Evolutionary conservation across 2,329 filamentous ascomycete species (phyloP), one percentile per base, ranked within the genome.

Genomic region (Leptographium galeiforme): DNA sequence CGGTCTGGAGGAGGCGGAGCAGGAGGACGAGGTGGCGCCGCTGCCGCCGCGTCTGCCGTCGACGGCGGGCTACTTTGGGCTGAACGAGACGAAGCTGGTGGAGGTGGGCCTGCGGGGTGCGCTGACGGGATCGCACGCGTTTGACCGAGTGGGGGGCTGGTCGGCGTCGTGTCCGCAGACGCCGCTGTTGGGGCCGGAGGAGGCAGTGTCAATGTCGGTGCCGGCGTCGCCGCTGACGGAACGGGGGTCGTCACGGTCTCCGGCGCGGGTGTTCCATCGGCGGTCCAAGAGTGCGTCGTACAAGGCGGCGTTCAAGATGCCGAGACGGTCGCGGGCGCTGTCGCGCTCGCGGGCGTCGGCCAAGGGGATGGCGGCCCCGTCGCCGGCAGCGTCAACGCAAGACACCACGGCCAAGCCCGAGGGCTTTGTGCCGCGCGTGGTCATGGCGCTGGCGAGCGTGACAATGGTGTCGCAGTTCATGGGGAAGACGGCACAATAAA

Each of bases 371-470:
- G 19, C 13, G 25, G 25, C 6, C 12, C 2, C 25, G 14, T 19
- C 25, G 12, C 19, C 19, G 30, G 25, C 4, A 8, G 14, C 25
- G 25, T 13, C 43, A 12, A 14, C 11, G 4, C 8, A 38, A 8
- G n/a, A 34, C 3, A 5, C 25, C 13, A 4, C 50, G 5, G 33
- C 11, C 14, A 53, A 34, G 0, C 51, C n/a, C 6, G 49, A 33
- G 8, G 48, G 50, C 6, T 44, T 52, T 8, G 56, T 61, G 53
- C 61, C 63, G 0, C 53, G 59, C 18, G 59, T 67, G 50, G 60
- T 65, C 57, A 59, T 64, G 58, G 44, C 65, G 48, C 59, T 67
- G 56, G 64, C 64, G 5, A 61, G 64, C 32, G 52, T 63, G 57
- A 59, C 60, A 4, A 54, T 64, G 41, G 52, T 61, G 2, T 61